These are phyloP conservation scores for Aureoboletus auriporus DNA, from an alignment of 768 basidiomycete genomes.

Conservation along the genomic window DNA sequence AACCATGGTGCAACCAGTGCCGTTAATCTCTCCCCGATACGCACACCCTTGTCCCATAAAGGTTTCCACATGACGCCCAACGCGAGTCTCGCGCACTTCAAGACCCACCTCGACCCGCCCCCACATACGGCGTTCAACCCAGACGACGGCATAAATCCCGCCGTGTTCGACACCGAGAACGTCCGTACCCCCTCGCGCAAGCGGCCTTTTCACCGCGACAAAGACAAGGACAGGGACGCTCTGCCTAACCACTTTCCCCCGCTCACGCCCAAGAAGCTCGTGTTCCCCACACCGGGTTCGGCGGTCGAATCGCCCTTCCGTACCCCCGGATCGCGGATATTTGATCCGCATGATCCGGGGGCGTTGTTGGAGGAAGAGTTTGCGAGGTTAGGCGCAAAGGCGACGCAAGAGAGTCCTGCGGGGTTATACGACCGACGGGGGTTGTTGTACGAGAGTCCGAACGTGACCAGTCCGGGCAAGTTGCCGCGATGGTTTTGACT, in stretches of 20 bases:
- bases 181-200: slow-evolving; percentile 45
- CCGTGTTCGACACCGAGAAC: slow-evolving; percentile 34
- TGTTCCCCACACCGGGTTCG: slow-evolving; percentile 29
- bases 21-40: slow-evolving; percentile 51
- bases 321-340: slow-evolving; percentile 47
- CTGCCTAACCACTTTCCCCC: slow-evolving; percentile 28
- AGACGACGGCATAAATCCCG: slow-evolving; percentile 33
- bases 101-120: slow-evolving; percentile 63
- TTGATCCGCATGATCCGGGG: slow-evolving; percentile 71
- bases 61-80: slow-evolving; percentile 69
- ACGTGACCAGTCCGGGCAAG: slow-evolving; percentile 51
- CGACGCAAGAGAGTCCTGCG: slow-evolving; percentile 55
- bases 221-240: slow-evolving; percentile 18
- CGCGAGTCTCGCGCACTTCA: slow-evolving; percentile 63
- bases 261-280: slow-evolving; percentile 42
- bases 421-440: slow-evolving; percentile 62
- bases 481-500: slow-evolving; percentile 49
- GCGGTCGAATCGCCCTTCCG: slow-evolving; percentile 42
- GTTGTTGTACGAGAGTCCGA: slow-evolving; percentile 74
- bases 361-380: slow-evolving; percentile 71
- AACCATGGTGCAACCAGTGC: slow-evolving; percentile 21
- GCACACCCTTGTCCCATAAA: slow-evolving; percentile 66
- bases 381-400: slow-evolving; percentile 42
- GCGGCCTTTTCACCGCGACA: slow-evolving; percentile 30
- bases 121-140: slow-evolving; percentile 32